These are phyloP conservation scores for Globisporangium paddicum DNA, from an alignment of 352 stramenopile species.

Conservation along the genomic window DNA sequence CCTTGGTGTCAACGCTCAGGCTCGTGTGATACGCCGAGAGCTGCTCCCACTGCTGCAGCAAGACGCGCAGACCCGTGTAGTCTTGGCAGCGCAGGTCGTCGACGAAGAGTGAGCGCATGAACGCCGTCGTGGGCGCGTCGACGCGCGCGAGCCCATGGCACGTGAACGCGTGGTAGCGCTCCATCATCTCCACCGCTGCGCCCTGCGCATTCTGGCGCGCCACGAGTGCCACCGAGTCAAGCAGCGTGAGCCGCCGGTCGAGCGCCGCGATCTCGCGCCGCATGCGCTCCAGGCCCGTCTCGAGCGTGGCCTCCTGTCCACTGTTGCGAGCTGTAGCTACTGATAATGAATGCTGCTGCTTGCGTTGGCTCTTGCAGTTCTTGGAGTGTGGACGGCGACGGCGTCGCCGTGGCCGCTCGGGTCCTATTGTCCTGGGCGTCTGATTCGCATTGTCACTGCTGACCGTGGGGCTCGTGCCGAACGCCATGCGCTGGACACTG, in stretches of 20 bases:
- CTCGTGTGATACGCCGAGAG: conserved; percentile 27
- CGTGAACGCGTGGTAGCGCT: conserved; percentile 32
- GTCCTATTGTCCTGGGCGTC: not conserved
- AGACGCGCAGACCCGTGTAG: conserved; percentile 23
- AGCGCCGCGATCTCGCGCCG: conserved; percentile 13
- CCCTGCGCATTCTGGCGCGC: conserved; percentile 23
- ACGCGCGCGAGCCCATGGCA: conserved; percentile 14
- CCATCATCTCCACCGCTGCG: conserved; percentile 22
- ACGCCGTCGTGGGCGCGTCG: conserved; percentile 11
- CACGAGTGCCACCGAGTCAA: conserved; percentile 22
- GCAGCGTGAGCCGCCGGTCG: conserved; percentile 16
- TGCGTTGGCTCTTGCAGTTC: conserved; percentile 18
- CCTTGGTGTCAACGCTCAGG: conserved; percentile 16
- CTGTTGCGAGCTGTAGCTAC: not conserved
- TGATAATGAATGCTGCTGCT: conserved; percentile 11
- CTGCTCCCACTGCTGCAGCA: conserved; percentile 43
- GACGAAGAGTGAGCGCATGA: conserved; percentile 19
- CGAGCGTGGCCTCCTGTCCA: not conserved
- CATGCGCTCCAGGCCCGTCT: conserved; percentile 13
- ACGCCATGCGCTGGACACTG: not conserved
- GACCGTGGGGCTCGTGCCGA: not conserved
- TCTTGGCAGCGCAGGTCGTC: conserved; percentile 30
- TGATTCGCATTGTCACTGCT: not conserved
- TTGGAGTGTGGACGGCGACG: conserved; percentile 11
- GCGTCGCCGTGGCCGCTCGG: not conserved